A percentile compares a stretch with the other conserved stretches of the same genome.
Evolutionary conservation across 257 asterid species (phyloP).

Genomic region (Anisodus acutangulus): DNA sequence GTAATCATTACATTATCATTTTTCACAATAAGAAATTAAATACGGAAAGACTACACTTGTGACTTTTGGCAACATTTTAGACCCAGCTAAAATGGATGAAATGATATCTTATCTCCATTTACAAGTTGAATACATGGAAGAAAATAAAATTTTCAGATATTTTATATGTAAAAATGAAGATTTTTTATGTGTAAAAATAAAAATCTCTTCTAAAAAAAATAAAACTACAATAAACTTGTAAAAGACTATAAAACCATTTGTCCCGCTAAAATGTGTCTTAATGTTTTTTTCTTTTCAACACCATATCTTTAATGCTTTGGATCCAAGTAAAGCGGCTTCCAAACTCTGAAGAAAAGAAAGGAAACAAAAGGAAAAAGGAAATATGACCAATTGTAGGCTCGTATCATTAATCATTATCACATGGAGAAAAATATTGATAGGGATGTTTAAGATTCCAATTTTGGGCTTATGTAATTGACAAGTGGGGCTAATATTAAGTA

Average conservation of each 20-base stretch:
- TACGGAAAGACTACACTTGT: neutral
- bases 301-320: neutral
- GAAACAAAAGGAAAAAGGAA: neutral
- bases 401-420: constrained; percentile 1
- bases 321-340: neutral
- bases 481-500: neutral
- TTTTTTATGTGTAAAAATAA: no score
- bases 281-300: no score
- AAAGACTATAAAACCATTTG: no score
- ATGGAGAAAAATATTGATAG: constrained; percentile 20
- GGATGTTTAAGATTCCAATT: constrained; percentile 24
- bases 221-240: no score
- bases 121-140: no score
- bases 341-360: neutral
- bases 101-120: no score
- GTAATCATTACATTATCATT: no score
- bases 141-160: no score
- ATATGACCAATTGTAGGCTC: neutral
- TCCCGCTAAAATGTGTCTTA: no score
- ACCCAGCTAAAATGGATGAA: neutral
- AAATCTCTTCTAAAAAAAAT: no score
- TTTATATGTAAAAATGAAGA: no score
- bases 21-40: no score
- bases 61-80: neutral
- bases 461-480: constrained; percentile 23